A percentile compares a stretch with the other conserved stretches of the same genome.
Evolutionary conservation across 371 early-diverging fungal genomes (phyloP).

Genomic region (Entomophthora muscae): DNA sequence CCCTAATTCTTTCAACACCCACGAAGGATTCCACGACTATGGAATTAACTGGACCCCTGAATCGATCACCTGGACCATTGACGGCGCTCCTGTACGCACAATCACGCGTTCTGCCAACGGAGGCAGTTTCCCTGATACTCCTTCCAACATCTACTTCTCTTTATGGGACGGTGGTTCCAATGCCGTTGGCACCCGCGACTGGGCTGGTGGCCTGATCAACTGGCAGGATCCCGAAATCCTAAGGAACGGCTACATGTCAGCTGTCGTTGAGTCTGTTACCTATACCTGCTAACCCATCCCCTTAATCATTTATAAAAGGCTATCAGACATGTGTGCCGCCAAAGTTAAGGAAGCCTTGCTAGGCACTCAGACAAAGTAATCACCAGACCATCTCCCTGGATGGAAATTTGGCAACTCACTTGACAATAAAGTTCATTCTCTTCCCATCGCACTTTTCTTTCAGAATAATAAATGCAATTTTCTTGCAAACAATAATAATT

Average conservation of each 20-base stretch:
- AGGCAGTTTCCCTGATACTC: conserved; percentile 28
- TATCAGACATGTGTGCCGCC: too few relatives aligned
- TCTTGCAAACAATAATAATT: too few relatives aligned
- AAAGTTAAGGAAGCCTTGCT: too few relatives aligned
- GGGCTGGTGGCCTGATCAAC: conserved; percentile 45
- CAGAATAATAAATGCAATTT: too few relatives aligned
- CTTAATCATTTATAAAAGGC: too few relatives aligned
- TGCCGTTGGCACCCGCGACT: conserved; percentile 31
- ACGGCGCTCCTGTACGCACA: conserved; percentile 27
- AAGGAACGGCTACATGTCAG: conserved; percentile 2
- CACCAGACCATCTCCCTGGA: too few relatives aligned
- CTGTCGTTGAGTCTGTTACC: conserved; percentile 5
- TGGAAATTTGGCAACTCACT: too few relatives aligned
- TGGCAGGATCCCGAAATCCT: conserved; percentile 19
- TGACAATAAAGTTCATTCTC: too few relatives aligned
- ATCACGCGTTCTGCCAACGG: conserved; percentile 17
- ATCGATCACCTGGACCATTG: conserved; percentile 27
- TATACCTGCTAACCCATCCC: conserved; percentile 8
- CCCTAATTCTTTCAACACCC: conserved; percentile 13
- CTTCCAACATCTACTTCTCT: conserved; percentile 33
- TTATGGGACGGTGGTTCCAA: conserved; percentile 52
- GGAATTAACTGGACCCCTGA: conserved; percentile 36
- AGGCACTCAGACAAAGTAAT: too few relatives aligned
- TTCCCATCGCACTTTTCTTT: too few relatives aligned
- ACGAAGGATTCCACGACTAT: conserved; percentile 18